Base-by-base conservation (phyloP, 1,284 basidiomycete species). In the Cryptococcus deneoformans region DNA sequence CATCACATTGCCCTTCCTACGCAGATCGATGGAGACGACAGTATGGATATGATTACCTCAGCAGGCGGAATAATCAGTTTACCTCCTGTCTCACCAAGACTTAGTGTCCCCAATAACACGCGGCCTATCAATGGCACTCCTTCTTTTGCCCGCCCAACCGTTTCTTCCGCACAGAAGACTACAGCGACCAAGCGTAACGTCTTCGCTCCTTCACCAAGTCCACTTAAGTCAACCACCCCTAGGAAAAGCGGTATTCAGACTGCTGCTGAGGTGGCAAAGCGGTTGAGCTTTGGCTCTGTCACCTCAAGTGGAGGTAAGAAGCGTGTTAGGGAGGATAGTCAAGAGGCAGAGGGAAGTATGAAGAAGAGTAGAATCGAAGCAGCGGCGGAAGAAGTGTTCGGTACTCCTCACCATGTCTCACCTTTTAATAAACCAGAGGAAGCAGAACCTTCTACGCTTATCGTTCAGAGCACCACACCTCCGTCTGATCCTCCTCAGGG, bases 11-110 rank as follows among this genome's bases (percentile, higher is more conserved):
- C 48, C 42, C 40, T 52, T 40, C 56, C 51, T n/a, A 42, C 55
- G 29, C 50, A 47, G 2, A 14, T 7, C 11, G 20, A 42, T 9
- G 43, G 53, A 11, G 55, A 53, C 5, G 60, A 62, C 12, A 67
- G 54, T 0, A 73, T 74, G 70, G 74, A 76, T 16, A 68, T 76
- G 58, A 73, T 70, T 6, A 57, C 68, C 12, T 73, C 69, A 12
- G 47, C 48, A 12, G 73, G 74, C 10, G 74, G 73, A 11, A 70
- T 74, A 38, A 51, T 71, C 45, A 46, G 51, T 34, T 5, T 39
- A 12, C 59, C 63, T 7, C 47, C 60, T 20, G 55, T 54, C 5
- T 68, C 69, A 3, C 53, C 61, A 7, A 54, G 59, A 36, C 59
- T 51, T 16, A 35, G 56, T 8, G 6, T 57, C 58, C 29, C 37